Evolutionary conservation across 805 yeast genomes (phyloP).

Genomic region (Lipomyces mesembrius): DNA sequence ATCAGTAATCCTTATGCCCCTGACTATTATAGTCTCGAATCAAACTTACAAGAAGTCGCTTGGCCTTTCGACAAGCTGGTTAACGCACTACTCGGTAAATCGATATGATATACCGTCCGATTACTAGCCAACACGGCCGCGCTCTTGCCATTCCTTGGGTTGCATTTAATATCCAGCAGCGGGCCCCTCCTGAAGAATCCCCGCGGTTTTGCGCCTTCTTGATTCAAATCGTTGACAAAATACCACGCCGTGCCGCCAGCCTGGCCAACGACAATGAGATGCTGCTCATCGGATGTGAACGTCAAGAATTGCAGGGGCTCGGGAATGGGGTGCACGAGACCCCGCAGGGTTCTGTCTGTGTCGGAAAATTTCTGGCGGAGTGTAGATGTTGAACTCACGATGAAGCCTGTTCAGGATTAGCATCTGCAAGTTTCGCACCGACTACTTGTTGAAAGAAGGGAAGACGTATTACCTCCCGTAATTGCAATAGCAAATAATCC

Average conservation of each 20-base stretch:
- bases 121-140: conserved; percentile 28
- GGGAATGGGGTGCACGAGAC: conserved; percentile 18
- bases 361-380: conserved; percentile 34
- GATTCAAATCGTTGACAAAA: conserved; percentile 5
- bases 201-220: neutral
- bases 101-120: conserved; percentile 16
- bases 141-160: conserved; percentile 30
- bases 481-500: conserved; percentile 41
- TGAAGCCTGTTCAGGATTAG: conserved; percentile 22
- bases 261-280: conserved; percentile 28
- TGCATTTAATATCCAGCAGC: conserved; percentile 6
- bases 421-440: neutral
- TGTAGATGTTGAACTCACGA: conserved; percentile 34
- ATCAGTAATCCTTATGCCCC: neutral
- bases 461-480: conserved; percentile 23
- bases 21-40: neutral
- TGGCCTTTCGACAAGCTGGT: neutral
- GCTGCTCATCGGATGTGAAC: conserved; percentile 41
- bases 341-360: conserved; percentile 14
- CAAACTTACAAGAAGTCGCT: conserved; percentile 15
- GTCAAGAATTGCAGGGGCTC: conserved; percentile 29
- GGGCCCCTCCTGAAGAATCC: conserved; percentile 5
- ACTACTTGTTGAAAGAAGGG: neutral
- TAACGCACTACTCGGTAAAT: neutral
- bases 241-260: conserved; percentile 30